Percentiles rank a stretch among this genome's conserved stretches.
phyloP scores from a whole-genome alignment of 2,329 filamentous ascomycete species.

The Lomentospora prolificans region DNA sequence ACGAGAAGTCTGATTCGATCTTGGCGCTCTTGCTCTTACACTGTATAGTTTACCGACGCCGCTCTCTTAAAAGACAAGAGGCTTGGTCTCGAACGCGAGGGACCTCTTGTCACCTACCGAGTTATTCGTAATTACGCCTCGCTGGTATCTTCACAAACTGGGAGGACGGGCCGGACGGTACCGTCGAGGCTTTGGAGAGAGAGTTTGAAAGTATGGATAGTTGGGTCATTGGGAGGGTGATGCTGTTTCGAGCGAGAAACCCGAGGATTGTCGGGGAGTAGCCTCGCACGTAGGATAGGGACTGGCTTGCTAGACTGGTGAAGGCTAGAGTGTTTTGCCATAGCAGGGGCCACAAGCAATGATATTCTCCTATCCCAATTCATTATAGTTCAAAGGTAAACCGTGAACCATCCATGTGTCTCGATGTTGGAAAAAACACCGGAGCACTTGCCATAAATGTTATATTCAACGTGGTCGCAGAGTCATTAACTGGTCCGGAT shows the following conservation, averaged over 20 bases:
- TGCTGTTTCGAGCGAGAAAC: slow-evolving; percentile 23
- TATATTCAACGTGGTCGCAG: no score
- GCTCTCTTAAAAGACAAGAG: slow-evolving; percentile 13
- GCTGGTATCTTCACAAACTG: slow-evolving; percentile 28
- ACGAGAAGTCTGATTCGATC: slow-evolving; percentile 30
- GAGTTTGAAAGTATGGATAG: slow-evolving; percentile 29
- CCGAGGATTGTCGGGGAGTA: no score
- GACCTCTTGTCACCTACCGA: slow-evolving; percentile 9
- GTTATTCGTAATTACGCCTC: slow-evolving; percentile 22
- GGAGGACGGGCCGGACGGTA: slow-evolving; percentile 22
- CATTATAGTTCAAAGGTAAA: no score
- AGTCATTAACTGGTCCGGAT: no score
- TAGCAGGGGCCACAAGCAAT: no score
- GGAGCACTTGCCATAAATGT: no score
- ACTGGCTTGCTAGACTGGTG: no score
- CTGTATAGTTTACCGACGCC: slow-evolving; percentile 16
- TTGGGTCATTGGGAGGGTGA: slow-evolving; percentile 24
- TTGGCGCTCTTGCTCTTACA: slow-evolving; percentile 17
- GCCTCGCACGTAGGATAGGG: no score
- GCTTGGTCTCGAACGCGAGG: slow-evolving; percentile 4
- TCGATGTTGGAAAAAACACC: no score
- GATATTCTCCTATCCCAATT: no score
- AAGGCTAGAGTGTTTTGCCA: no score
- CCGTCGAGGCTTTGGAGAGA: slow-evolving; percentile 22
- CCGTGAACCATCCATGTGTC: no score